A percentile compares a stretch with the other conserved stretches of the same genome.
These are phyloP conservation scores for Centella asiatica DNA, from an alignment of 129 eudicot species.

Conservation along the genomic window DNA sequence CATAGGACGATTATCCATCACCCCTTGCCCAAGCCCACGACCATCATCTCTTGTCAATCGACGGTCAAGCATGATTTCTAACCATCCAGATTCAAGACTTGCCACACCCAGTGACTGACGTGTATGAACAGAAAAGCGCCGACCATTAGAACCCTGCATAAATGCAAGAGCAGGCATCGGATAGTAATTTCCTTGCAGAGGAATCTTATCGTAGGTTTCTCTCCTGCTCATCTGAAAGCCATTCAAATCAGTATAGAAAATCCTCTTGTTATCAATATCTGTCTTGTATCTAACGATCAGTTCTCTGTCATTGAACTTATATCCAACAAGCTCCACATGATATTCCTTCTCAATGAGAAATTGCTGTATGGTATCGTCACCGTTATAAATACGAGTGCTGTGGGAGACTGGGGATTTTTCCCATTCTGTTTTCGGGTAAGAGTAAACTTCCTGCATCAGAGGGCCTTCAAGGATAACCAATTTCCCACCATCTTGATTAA, in stretches of 20 bases:
- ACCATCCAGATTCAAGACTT: slow-evolving; percentile 75
- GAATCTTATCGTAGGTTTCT: slow-evolving; percentile 92
- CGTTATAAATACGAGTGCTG: slow-evolving; percentile 67
- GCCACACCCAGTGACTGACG: slow-evolving; percentile 90
- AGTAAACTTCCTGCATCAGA: slow-evolving; percentile 75
- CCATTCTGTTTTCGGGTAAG: slow-evolving; percentile 78
- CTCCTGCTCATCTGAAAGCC: slow-evolving; percentile 98
- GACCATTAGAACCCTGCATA: slow-evolving; percentile 67
- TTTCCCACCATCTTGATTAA: slow-evolving; percentile 35
- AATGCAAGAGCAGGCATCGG: slow-evolving; percentile 98
- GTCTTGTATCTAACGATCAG: slow-evolving; percentile 81
- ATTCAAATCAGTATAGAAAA: slow-evolving; percentile 82
- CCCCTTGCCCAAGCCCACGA: slow-evolving; percentile 99
- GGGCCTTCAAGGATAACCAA: slow-evolving; percentile 67
- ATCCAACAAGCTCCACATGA: slow-evolving; percentile 86
- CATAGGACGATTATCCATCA: slow-evolving; percentile 80
- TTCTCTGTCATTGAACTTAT: slow-evolving; percentile 69
- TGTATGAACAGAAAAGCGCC: slow-evolving; percentile 80
- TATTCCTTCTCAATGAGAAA: slow-evolving; percentile 80
- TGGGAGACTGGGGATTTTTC: slow-evolving; percentile 60
- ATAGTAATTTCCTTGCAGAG: slow-evolving; percentile 90
- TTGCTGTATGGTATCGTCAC: slow-evolving; percentile 62
- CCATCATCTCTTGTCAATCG: slow-evolving; percentile 82
- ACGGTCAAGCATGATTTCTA: slow-evolving; percentile 94
- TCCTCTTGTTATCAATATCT: slow-evolving; percentile 56